Base-by-base conservation (phyloP, 169 alveolate species). In the Babesia divergens region DNA sequence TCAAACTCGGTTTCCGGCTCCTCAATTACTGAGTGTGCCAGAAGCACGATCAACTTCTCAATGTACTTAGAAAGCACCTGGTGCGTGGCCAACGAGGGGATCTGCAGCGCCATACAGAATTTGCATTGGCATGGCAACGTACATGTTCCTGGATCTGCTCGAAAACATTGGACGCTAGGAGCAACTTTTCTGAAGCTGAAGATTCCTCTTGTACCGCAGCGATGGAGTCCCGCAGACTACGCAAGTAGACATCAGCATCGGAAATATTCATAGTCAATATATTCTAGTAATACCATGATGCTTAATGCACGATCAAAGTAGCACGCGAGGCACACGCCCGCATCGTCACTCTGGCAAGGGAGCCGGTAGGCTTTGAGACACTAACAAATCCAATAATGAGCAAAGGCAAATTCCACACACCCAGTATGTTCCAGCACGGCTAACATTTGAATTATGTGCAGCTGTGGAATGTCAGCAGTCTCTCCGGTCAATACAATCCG, bases 401-500 rank as follows among this genome's bases (percentile, higher is more conserved):
- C 59, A 26, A 20, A n/a, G 59, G 22, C 24, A 16, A 44, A 46
- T 28, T 24, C 52, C 28, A 32, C 32, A 9, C 56, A 0, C 32
- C 60, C 8, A 7, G 47, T 29, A 62, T 3, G 24, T 7, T n/a
- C 7, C 7, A 58, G 22, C 16, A 24, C 42, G 24, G 35, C 4
- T 2, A 4, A 6, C 9, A 34, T 1, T 14, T 26, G 0, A 62
- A 6, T 14, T 22, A 26, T 14, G 0, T 35, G 58, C 65, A 46
- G 74, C 69, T 0, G 77, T 69, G 35, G 87, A 68, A 53, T 38
- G 85, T 56, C 46, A 37, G 0, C 51, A 34, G 53, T 52, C 85
- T 9, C 51, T 65, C 0, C 37, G 51, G 14, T 82, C 92, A 18
- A 86, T 86, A 65, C 92, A 74, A 53, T 81, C 72, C 22, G 90